Evolutionary conservation across 768 basidiomycete species (phyloP).

Genomic region (Strobilomyces dryophilus): DNA sequence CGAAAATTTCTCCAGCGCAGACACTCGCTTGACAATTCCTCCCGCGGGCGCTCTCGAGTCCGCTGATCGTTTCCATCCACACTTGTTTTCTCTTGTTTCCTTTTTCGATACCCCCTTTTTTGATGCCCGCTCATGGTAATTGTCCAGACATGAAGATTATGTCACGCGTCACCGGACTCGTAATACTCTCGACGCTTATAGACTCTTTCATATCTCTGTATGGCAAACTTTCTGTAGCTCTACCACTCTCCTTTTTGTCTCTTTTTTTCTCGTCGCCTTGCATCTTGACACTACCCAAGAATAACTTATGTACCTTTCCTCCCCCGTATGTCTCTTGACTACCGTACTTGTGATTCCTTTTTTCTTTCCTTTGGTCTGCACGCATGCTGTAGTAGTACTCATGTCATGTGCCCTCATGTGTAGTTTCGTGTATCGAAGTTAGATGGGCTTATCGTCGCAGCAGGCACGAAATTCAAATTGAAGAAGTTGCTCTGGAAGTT

Average conservation of each 20-base stretch:
- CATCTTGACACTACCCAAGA: conserved; percentile 5
- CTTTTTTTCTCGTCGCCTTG: not conserved
- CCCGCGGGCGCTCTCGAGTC: conserved; percentile 19
- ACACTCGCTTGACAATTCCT: conserved; percentile 40
- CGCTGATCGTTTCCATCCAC: conserved; percentile 13
- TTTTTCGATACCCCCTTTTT: not conserved
- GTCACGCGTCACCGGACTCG: conserved; percentile 8
- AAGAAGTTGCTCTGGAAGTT: no score
- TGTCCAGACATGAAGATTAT: conserved; percentile 6
- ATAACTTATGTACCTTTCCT: conserved; percentile 23
- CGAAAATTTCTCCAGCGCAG: conserved; percentile 43
- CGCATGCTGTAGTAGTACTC: conserved; percentile 26
- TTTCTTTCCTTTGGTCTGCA: conserved; percentile 9
- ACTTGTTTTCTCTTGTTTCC: not conserved
- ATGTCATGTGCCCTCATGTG: conserved; percentile 16
- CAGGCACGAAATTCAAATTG: not conserved
- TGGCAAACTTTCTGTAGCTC: conserved; percentile 24
- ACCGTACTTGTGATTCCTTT: conserved; percentile 1
- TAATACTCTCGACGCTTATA: conserved; percentile 14
- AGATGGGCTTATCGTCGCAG: not conserved
- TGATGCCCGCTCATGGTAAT: conserved; percentile 5
- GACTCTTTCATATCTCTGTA: conserved; percentile 21
- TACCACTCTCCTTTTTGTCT: conserved; percentile 20
- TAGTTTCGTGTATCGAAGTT: no score
- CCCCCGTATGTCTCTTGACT: not conserved